Evolutionary conservation across 2,329 filamentous ascomycete genomes (phyloP), one percentile per base, ranked within the genome.

Genomic region (Pestalotiopsis sp.): DNA sequence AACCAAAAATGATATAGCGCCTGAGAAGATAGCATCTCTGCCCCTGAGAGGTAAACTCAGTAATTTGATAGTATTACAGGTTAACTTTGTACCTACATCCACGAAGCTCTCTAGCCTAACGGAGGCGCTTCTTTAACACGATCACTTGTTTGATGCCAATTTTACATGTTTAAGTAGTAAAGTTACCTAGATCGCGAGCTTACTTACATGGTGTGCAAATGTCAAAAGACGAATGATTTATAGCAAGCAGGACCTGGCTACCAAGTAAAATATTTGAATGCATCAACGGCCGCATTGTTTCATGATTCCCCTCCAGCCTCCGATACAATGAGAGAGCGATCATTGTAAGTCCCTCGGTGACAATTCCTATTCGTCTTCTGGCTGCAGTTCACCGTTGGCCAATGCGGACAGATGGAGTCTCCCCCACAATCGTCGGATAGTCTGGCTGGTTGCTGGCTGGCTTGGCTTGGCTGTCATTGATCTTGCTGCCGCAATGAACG

Each of bases 361-460:
- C 27, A 38, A 62, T 38, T 39, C 59, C 59, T 39, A 62, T 39
- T 62, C 59, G 59, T 62, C 59, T 38, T 20, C 31, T 38, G 23
- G 59, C 59, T 62, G 59, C 57, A 59, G 57, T 36, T 59, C 23
- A 59, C 59, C 31, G 27, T 59, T 59, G 57, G 59, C 31, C 59
- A 17, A 62, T 62, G 59, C 59, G 61, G 39, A 25, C n/a, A 39
- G 14, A 64, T 64, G 61, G 61, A 49, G 38, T 39, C 39, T 64
- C 61, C 61, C 59, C 61, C 61, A 64, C 61, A 64, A 64, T 31
- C 11, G 61, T 45, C 39, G 14, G 61, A 20, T n/a, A n/a, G 20
- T 17, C 14, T 52, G 17, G 17, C 45, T 52, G n/a, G 45, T n/a
- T 52, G 45, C 14, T 52, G 17, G 17, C 45, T 20, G n/a, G 45